Evolutionary conservation across 2,329 filamentous ascomycete species (phyloP), one percentile per base, ranked within the genome.

Genomic region (Phoma sp.): DNA sequence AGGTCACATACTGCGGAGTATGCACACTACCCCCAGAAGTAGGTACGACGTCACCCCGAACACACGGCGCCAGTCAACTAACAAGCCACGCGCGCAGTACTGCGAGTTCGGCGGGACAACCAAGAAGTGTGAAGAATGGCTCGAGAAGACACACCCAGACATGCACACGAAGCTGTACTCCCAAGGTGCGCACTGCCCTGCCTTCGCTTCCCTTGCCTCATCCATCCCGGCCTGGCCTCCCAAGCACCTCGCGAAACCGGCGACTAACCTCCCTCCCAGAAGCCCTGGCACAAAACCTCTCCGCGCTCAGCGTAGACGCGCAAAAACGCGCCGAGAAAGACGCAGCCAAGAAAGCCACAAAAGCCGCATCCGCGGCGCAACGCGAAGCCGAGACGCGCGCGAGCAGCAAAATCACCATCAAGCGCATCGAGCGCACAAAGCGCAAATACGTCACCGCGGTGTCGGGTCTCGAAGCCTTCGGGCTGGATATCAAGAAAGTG

Each of bases 41-140:
- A 86, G 75, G 80, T 78, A 79, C 62, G 78, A 59, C 52, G 42
- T 40, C 50, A 53, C 57, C 45, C 55, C 56, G 45, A 18, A 7
- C 24, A 4, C 42, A 2, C 13, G 13, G 27, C 27, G 14, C 25
- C 36, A 37, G 27, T 3, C 22, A 18, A 42, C 60, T 70, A 37
- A 71, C 37, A 13, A 5, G 8, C n/a, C 22, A 25, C 7, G 32
- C 13, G 32, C 11, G 6, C 32, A 98, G 95, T 99, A 97, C 80
- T 99, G 95, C 82, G 95, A 99, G 79, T 98, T 97, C 77, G 95
- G 95, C 71, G 93, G 93, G 62, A 98, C 93, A 35, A 88, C 89
- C 23, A 96, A 92, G 79, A 99, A 97, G 80, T 99, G 95, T 80
- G 89, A 93, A 77, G 93, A 98, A 75, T 99, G 95, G 95, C 86